Percentiles rank a stretch among this genome's conserved stretches.
These are phyloP conservation scores for Babesia bigemina DNA, from an alignment of 169 alveolate species.

Conservation along the genomic window DNA sequence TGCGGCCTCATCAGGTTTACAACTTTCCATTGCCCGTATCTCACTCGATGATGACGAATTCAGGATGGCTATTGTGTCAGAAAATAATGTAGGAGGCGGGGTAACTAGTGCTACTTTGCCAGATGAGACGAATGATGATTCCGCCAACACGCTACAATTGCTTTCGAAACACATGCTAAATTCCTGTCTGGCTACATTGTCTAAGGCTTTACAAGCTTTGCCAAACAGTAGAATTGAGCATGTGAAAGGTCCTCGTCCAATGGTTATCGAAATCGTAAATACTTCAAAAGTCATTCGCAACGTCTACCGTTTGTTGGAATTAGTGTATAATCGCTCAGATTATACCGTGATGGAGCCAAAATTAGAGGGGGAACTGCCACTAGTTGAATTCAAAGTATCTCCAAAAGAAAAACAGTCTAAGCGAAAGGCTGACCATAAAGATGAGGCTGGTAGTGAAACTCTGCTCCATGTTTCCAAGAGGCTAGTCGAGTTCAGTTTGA, in stretches of 20 bases:
- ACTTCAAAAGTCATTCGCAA: not conserved
- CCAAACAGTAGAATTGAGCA: not conserved
- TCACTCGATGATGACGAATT: not conserved
- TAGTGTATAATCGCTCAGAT: not conserved
- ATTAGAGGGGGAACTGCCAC: not conserved
- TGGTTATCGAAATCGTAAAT: not conserved
- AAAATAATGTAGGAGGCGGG: not conserved
- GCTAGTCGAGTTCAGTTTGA: constrained; percentile 4
- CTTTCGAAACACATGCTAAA: constrained; percentile 20
- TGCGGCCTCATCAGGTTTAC: not conserved
- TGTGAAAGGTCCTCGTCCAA: not conserved
- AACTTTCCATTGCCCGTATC: not conserved
- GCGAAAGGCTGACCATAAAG: too few species aligned
- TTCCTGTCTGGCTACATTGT: not conserved
- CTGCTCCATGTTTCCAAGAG: not conserved
- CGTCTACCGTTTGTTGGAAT: not conserved
- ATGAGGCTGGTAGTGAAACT: not conserved
- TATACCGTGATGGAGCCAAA: not conserved
- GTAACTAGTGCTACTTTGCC: not conserved
- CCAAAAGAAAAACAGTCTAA: not conserved
- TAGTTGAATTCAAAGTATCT: not conserved
- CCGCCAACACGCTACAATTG: not conserved
- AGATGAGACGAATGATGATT: not conserved
- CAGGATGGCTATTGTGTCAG: constrained; percentile 5
- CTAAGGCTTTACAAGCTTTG: constrained; percentile 1